Conservation (phyloP, 2,329 filamentous ascomycete species). For the Aspergillus novoparasiticus region DNA sequence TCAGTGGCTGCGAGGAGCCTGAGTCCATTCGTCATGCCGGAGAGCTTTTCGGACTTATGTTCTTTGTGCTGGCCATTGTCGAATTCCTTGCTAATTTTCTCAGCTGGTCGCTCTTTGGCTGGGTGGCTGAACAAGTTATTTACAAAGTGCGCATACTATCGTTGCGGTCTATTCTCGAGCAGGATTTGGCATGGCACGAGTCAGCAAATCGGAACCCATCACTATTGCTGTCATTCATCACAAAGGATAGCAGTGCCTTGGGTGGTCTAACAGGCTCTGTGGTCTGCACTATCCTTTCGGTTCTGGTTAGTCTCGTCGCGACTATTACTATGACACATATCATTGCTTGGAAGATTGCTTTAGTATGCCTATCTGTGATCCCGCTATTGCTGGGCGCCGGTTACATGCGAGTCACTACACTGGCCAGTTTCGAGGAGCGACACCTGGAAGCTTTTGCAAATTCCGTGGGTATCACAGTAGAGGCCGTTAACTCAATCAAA, state of each 20-base stretch:
- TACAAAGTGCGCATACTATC: slow-evolving; percentile 65
- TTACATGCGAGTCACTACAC: slow-evolving; percentile 65
- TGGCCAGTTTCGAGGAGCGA: slow-evolving; percentile 60
- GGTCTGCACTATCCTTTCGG: slow-evolving; percentile 69
- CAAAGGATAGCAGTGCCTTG: slow-evolving; percentile 67
- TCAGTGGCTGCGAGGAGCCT: slow-evolving; percentile 58
- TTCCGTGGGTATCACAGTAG: slow-evolving; percentile 54
- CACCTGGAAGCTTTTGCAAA: slow-evolving; percentile 55
- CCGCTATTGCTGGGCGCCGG: slow-evolving; percentile 70
- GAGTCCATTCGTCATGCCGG: slow-evolving; percentile 57
- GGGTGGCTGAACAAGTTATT: slow-evolving; percentile 65
- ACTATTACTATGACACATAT: slow-evolving; percentile 71
- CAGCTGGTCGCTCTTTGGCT: slow-evolving; percentile 61
- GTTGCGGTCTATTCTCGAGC: slow-evolving; percentile 65
- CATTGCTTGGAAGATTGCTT: slow-evolving; percentile 74
- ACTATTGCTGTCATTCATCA: slow-evolving; percentile 67
- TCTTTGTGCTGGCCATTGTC: slow-evolving; percentile 62
- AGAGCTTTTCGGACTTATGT: slow-evolving; percentile 59
- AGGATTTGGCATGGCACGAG: slow-evolving; percentile 72
- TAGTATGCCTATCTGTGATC: slow-evolving; percentile 70
- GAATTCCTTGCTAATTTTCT: slow-evolving; percentile 64
- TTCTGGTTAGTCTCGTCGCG: slow-evolving; percentile 67
- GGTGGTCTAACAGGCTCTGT: slow-evolving; percentile 71
- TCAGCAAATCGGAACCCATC: slow-evolving; percentile 64
- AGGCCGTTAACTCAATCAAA: slow-evolving; percentile 57